Evolutionary conservation across 176 grass and related monocot species (phyloP).

Genomic region (Musa troglodytarum): DNA sequence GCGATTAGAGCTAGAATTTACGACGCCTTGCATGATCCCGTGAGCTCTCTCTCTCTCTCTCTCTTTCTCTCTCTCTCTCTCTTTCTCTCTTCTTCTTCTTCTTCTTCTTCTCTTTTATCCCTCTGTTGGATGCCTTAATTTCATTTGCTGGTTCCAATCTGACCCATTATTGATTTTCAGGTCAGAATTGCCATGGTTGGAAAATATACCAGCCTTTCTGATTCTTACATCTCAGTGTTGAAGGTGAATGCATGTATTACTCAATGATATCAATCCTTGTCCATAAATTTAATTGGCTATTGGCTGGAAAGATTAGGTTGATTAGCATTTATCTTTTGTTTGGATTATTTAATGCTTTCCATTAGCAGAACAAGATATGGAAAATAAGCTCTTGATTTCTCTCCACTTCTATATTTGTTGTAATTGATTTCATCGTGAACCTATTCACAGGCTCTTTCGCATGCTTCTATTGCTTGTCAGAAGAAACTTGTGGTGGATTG

Average conservation of each 20-base stretch:
- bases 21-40: constrained; percentile 35
- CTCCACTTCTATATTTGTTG: background rate
- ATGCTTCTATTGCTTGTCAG: constrained; percentile 75
- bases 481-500: constrained; percentile 88
- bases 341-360: background rate
- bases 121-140: background rate
- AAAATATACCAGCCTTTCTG: constrained; percentile 45
- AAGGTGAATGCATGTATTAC: constrained; percentile 18
- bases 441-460: constrained; percentile 72
- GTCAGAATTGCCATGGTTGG: constrained; percentile 48
- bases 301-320: background rate
- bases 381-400: background rate
- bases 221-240: constrained; percentile 46
- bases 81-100: background rate
- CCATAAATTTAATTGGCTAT: background rate
- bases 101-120: background rate
- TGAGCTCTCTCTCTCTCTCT: constrained; percentile 19
- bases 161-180: constrained; percentile 13
- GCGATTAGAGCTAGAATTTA: constrained; percentile 18
- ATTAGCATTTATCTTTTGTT: background rate
- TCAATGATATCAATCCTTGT: background rate
- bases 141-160: background rate
- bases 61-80: too few relatives aligned
- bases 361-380: background rate
- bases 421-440: constrained; percentile 16